Evolutionary conservation across 352 stramenopile genomes (phyloP), one percentile per base, ranked within the genome.

Genomic region (Phytophthora sp.): DNA sequence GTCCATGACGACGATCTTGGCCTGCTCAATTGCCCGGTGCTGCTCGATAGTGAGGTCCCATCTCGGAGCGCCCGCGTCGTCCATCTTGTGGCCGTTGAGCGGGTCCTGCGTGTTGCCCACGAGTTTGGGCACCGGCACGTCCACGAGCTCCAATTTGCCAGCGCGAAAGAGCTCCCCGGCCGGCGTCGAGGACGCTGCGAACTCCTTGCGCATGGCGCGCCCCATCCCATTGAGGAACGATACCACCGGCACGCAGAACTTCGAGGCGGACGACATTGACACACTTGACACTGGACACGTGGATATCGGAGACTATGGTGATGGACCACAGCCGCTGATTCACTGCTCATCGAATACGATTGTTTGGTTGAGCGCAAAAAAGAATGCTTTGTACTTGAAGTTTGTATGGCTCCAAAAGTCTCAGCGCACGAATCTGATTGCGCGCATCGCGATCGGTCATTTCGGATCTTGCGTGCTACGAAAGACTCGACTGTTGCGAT

Each of bases 1-100:
- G 41, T 92, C 66, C 44, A 66, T 73, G 30, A 66, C 55, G 8
- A 82, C 54, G 28, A 79, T 43, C 17, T 68, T 59, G 24, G 74
- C 69, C 23, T 74, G 46, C 20, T 66, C 50, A 0, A 84, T 12
- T 6, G 72, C 42, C 41, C 38, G 41, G 43, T 75, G 51, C 42
- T 82, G 66, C 17, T 76, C 62, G 2, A 21, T 5, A 6, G 62
- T 65, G 7, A 82, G 50, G 12, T 70, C 46, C 74, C 74, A 82
- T 31, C 15, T 52, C 4, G 59, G 69, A 20, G 37, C 26, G 6
- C 28, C 50, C 8, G 46, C 21, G 27, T 73, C 54, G 31, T 64
- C 43, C 60, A 75, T 58, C 1, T 54, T 53, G 65, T 73, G 61
- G 20, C 66, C 70, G 15, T 62, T 74, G 13, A 74, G 60, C 2